Conservation (phyloP, 176 grass and related monocot genomes). For the Bromus sterilis region DNA sequence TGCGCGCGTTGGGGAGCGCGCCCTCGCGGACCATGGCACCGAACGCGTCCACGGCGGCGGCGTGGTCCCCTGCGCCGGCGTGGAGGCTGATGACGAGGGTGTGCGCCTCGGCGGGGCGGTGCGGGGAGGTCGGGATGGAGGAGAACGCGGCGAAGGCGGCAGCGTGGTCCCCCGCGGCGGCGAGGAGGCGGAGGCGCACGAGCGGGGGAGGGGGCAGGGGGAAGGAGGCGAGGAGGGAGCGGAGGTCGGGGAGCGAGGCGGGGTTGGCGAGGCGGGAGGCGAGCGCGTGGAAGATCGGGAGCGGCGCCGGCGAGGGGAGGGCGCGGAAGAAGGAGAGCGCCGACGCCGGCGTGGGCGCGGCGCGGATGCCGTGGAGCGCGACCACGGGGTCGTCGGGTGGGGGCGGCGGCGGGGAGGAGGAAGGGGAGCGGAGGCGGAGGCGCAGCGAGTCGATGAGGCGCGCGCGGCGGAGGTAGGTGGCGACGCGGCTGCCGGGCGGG, state of each 20-base stretch:
- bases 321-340: conserved; percentile 22
- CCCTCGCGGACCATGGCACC: conserved; percentile 59
- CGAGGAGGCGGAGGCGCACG: conserved; percentile 45
- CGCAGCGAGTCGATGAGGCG: conserved; percentile 51
- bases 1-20: conserved; percentile 52
- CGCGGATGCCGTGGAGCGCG: conserved; percentile 34
- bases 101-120: conserved; percentile 43
- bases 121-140: conserved; percentile 23
- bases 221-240: conserved; percentile 33
- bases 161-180: conserved; percentile 32
- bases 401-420: not conserved
- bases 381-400: conserved; percentile 31
- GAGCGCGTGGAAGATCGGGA: conserved; percentile 39
- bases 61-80: conserved; percentile 17
- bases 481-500: not conserved
- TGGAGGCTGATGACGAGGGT: conserved; percentile 55
- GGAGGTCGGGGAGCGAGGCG: conserved; percentile 23
- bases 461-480: conserved; percentile 58
- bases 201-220: conserved; percentile 40
- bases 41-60: conserved; percentile 51
- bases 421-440: conserved; percentile 23
- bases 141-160: conserved; percentile 31
- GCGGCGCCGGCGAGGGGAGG: conserved; percentile 20
- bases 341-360: conserved; percentile 26
- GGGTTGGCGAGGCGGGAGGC: conserved; percentile 36